Percentiles rank a stretch among this genome's conserved stretches.
phyloP scores from a whole-genome alignment of 306 rosid genomes.

The Potentilla sterilis region DNA sequence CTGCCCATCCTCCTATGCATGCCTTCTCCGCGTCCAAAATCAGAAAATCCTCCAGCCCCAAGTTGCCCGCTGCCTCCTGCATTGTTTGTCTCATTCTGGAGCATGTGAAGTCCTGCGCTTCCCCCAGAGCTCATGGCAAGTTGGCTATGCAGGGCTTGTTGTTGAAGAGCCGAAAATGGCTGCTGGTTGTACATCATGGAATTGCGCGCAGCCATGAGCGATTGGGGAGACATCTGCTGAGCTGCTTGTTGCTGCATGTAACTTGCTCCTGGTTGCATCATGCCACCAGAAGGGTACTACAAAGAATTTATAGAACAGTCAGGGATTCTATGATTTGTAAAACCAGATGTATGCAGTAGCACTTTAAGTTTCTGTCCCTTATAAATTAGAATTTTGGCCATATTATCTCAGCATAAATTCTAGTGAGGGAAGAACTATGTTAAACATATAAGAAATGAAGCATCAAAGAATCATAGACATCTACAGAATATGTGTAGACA shows the following conservation, averaged over 20 bases:
- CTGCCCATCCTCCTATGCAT: conserved; percentile 65
- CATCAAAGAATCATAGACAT: not conserved
- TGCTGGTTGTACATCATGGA: conserved; percentile 81
- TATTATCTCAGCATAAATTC: not conserved
- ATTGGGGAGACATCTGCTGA: conserved; percentile 82
- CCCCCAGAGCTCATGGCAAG: conserved; percentile 66
- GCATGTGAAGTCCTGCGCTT: conserved; percentile 68
- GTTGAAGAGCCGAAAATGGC: conserved; percentile 72
- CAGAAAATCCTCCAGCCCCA: conserved; percentile 67
- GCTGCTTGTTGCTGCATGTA: conserved; percentile 87
- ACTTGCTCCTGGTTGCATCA: conserved; percentile 82
- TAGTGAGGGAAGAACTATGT: not conserved
- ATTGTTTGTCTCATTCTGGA: conserved; percentile 53
- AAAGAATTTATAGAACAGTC: not conserved
- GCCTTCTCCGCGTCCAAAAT: conserved; percentile 68
- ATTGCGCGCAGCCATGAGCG: conserved; percentile 90
- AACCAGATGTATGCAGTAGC: not conserved
- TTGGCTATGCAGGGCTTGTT: conserved; percentile 78
- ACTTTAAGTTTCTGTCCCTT: not conserved
- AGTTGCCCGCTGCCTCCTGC: conserved; percentile 56
- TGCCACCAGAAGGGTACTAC: conserved; percentile 72
- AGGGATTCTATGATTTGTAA: not conserved
- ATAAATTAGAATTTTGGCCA: not conserved
- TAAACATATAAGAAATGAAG: not conserved
- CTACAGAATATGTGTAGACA: not conserved